Evolutionary conservation across 164 flowering plant species (phyloP).

Genomic region (Liriodendron chinense): DNA sequence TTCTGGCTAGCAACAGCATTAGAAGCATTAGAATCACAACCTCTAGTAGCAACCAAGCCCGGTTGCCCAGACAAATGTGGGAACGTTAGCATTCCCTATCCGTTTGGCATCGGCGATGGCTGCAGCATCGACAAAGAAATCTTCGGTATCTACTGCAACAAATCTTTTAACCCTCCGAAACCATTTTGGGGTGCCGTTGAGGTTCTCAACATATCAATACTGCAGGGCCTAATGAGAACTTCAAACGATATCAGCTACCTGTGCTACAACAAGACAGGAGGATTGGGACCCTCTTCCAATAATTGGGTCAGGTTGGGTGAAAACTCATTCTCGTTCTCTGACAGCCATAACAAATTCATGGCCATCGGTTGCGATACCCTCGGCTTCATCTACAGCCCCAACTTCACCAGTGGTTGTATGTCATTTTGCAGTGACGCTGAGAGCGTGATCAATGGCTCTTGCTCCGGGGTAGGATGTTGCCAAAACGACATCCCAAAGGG

Average conservation of each 20-base stretch:
- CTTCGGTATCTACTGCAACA: neutral
- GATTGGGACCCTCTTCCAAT: too few species aligned
- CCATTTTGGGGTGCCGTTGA: neutral
- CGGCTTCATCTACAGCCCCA: neutral
- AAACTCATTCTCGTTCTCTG: neutral
- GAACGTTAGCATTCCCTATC: constrained; percentile 1
- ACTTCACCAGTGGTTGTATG: neutral
- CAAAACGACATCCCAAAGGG: neutral
- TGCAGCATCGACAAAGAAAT: neutral
- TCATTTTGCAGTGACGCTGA: neutral
- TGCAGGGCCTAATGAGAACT: neutral
- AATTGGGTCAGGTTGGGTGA: too few species aligned
- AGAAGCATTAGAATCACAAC: neutral
- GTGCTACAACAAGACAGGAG: neutral
- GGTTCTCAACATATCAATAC: neutral
- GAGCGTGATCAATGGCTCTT: neutral
- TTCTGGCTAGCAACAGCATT: neutral
- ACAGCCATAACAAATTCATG: neutral
- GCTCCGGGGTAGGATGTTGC: neutral
- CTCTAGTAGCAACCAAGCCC: too few species aligned
- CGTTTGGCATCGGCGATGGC: neutral
- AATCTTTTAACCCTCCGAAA: neutral
- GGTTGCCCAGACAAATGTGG: constrained; percentile 4
- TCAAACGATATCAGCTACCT: neutral
- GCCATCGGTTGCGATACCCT: neutral